Evolutionary conservation across 2,329 filamentous ascomycete species (phyloP), one percentile per base, ranked within the genome.

Genomic region (Didymellaceae sp.): DNA sequence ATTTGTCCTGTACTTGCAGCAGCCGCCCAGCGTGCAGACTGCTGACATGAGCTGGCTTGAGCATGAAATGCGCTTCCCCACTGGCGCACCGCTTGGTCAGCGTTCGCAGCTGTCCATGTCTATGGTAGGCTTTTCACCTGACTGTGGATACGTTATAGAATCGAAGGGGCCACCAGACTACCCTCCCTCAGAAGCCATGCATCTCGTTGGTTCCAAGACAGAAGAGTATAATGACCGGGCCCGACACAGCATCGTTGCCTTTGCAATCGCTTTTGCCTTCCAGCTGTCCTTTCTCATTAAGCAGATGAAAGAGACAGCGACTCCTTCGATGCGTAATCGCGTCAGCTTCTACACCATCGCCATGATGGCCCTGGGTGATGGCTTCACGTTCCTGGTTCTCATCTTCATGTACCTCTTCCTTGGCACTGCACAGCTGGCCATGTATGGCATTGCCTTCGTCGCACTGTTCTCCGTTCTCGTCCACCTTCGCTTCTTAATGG

Each of bases 1-100:
- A 73, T 91, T 91, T 66, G 77, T 99, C 40, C 77, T 96, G 45
- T 97, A 92, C 71, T 78, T 93, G 22, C 94, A 97, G 69, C 80
- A 93, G 31, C 52, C 55, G 3, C 57, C 58, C 9, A 57, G 46
- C 18, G 59, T 55, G n/a, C 66, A 63, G 18, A 54, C 64, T 17
- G 37, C 62, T 5, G 59, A 78, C 22, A 68, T 84, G 42, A 70
- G 77, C 24, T 77, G 77, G 61, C 78, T 86, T 14, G 85, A 87
- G 58, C 67, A 79, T 26, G 85, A 87, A 58, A 70, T 87, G 14
- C 77, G 82, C 33, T 83, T 78, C 46, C 85, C 85, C 1, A 81
- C 80, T 31, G 84, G 84, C 13, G 78, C 82, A 30, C 77, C 79
- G 2, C 73, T 83, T 9, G 79, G 81, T 2, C 59, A 70, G 17